These are phyloP conservation scores for Populus simonii DNA, from an alignment of 345 rosid species.

Conservation along the genomic window DNA sequence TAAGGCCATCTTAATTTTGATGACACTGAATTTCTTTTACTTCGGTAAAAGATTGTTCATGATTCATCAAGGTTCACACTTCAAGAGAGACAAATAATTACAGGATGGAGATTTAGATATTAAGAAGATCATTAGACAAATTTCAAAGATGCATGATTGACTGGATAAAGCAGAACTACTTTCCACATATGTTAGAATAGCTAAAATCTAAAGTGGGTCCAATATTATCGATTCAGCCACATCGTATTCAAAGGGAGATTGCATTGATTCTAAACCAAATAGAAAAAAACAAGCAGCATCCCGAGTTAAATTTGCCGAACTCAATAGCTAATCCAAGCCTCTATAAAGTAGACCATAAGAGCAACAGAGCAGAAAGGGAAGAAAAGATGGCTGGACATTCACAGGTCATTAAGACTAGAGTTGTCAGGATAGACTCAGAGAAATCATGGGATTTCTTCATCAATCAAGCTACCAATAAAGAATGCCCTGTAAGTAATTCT, in stretches of 20 bases:
- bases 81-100: too few species aligned
- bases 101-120: too few species aligned
- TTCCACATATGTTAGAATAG: not conserved
- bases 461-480: slow-evolving; percentile 30
- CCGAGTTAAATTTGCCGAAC: not conserved
- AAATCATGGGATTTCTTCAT: slow-evolving; percentile 38
- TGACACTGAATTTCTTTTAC: too few species aligned
- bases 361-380: not conserved
- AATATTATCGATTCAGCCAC: not conserved
- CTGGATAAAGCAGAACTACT: slow-evolving; percentile 10
- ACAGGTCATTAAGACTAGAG: slow-evolving; percentile 31
- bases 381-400: slow-evolving; percentile 20
- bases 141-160: not conserved
- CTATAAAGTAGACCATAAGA: not conserved
- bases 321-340: not conserved
- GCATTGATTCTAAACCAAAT: not conserved
- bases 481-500: slow-evolving; percentile 30
- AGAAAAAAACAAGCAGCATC: not conserved
- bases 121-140: too few species aligned
- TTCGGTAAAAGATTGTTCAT: too few species aligned
- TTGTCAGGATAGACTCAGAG: slow-evolving; percentile 33
- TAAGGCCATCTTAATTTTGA: too few species aligned
- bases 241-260: not conserved
- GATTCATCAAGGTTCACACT: too few species aligned
- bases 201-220: slow-evolving; percentile 23